A percentile compares a stretch with the other conserved stretches of the same genome.
These are phyloP conservation scores for Gossypium longicalyx DNA, from an alignment of 345 rosid species.

Conservation along the genomic window DNA sequence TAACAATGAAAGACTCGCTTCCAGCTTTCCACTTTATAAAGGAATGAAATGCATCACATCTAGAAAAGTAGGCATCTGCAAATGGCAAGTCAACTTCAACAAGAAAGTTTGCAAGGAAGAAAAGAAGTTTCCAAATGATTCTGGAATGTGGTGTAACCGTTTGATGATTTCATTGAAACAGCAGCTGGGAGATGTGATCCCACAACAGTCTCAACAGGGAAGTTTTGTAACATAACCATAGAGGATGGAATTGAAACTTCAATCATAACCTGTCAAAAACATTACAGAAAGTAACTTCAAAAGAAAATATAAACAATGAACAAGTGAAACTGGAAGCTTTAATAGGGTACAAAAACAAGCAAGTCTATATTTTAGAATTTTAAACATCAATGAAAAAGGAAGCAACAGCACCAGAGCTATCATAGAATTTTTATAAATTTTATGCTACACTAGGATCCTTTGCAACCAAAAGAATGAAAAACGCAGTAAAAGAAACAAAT, in stretches of 20 bases:
- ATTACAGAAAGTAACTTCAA: neutral
- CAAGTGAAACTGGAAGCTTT: slow-evolving; percentile 4
- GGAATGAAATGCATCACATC: slow-evolving; percentile 76
- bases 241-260: slow-evolving; percentile 79
- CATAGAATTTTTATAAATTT: neutral
- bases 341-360: neutral
- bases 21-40: slow-evolving; percentile 70
- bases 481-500: neutral
- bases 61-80: slow-evolving; percentile 69
- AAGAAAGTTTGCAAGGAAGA: slow-evolving; percentile 21
- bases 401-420: neutral
- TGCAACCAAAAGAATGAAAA: neutral
- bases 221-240: slow-evolving; percentile 71
- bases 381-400: neutral
- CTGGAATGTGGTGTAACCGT: slow-evolving; percentile 44
- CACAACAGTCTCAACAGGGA: slow-evolving; percentile 78
- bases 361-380: neutral
- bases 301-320: neutral
- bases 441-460: neutral
- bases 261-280: slow-evolving; percentile 49
- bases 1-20: slow-evolving; percentile 58
- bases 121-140: slow-evolving; percentile 20
- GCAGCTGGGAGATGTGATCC: slow-evolving; percentile 79
- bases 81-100: slow-evolving; percentile 22
- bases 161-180: slow-evolving; percentile 69